Conservation (phyloP, 345 rosid genomes). For the Dimocarpus longan region DNA sequence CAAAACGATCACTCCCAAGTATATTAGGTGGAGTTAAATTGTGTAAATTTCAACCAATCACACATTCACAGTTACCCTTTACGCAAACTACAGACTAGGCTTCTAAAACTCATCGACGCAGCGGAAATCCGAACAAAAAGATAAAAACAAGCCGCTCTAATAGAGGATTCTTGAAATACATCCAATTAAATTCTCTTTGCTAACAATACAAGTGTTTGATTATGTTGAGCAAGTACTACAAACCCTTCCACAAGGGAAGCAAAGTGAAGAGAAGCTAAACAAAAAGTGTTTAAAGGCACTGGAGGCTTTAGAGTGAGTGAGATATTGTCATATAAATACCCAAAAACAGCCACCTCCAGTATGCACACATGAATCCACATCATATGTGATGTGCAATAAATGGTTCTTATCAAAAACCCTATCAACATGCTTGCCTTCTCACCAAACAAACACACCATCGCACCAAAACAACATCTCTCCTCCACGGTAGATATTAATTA, state of each 20-base stretch:
- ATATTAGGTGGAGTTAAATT: too few species aligned
- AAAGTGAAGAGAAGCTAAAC: not conserved
- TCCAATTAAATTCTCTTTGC: too few species aligned
- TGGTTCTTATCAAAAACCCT: conserved; percentile 28
- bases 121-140: not conserved
- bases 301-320: not conserved
- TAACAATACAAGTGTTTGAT: too few species aligned
- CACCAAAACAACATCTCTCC: too few species aligned
- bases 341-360: not conserved
- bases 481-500: too few species aligned
- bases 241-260: not conserved
- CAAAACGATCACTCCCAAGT: not conserved
- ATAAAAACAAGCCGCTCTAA: too few species aligned
- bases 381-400: conserved; percentile 37
- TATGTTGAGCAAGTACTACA: too few species aligned
- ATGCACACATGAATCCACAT: conserved; percentile 19
- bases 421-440: conserved; percentile 9
- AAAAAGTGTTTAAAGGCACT: not conserved
- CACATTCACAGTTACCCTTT: not conserved
- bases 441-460: conserved; percentile 11
- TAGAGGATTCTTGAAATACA: too few species aligned
- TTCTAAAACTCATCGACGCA: not conserved
- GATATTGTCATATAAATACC: not conserved
- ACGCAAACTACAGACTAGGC: not conserved
- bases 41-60: too few species aligned